phyloP scores from a whole-genome alignment of 495 filamentous ascomycete genomes.

The Rusavskia elegans region DNA sequence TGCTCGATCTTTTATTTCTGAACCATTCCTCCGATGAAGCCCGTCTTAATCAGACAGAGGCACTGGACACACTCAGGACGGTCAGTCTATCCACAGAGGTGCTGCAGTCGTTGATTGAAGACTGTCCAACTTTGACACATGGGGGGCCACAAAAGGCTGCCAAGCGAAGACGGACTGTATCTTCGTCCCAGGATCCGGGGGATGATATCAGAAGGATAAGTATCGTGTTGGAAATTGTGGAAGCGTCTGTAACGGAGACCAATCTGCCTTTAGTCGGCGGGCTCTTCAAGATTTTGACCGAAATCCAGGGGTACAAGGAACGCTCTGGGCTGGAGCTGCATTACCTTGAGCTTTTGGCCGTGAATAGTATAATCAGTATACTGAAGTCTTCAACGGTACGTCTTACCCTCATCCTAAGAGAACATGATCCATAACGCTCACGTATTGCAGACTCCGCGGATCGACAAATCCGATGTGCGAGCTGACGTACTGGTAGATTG shows the following conservation, averaged over 20 bases:
- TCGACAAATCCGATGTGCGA: constrained; percentile 59
- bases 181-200: constrained; percentile 35
- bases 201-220: constrained; percentile 56
- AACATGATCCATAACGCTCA: not conserved
- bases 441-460: constrained; percentile 24
- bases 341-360: constrained; percentile 67
- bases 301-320: constrained; percentile 63
- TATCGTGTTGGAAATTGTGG: constrained; percentile 76
- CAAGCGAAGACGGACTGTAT: constrained; percentile 55
- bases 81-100: constrained; percentile 54
- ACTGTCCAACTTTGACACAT: constrained; percentile 44
- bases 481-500: constrained; percentile 83
- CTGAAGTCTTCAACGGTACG: constrained; percentile 51
- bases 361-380: constrained; percentile 63
- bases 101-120: constrained; percentile 50
- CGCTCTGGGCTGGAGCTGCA: constrained; percentile 61
- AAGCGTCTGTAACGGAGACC: constrained; percentile 52
- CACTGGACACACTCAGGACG: constrained; percentile 49
- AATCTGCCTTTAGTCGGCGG: constrained; percentile 58
- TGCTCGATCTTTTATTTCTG: constrained; percentile 39
- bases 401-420: not conserved
- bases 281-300: constrained; percentile 68
- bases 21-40: constrained; percentile 5
- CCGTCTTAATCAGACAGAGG: constrained; percentile 30
- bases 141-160: constrained; percentile 46